Conservation (phyloP, 371 early-diverging fungal genomes). For the Mucor circinelloides region DNA sequence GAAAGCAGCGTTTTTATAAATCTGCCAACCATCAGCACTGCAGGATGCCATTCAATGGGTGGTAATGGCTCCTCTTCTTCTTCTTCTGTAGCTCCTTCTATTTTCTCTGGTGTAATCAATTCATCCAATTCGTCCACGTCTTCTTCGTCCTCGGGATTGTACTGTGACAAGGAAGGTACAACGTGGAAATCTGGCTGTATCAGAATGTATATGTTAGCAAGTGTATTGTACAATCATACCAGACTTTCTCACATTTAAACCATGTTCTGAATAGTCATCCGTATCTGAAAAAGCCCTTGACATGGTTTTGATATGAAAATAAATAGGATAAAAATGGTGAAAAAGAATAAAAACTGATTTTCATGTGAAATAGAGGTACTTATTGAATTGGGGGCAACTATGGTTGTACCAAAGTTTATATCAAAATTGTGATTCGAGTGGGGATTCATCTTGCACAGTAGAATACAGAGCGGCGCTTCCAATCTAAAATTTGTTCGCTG, state of each 20-base stretch:
- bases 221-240: not conserved
- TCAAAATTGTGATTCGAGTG: not conserved
- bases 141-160: conserved; percentile 13
- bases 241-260: conserved; percentile 2
- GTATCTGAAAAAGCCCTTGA: conserved; percentile 18
- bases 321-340: not conserved
- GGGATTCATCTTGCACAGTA: not conserved
- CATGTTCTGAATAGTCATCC: conserved; percentile 25
- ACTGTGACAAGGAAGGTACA: conserved; percentile 17
- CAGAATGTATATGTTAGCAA: not conserved
- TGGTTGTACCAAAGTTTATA: not conserved
- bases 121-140: not conserved
- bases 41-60: conserved; percentile 27
- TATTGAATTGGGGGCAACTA: not conserved
- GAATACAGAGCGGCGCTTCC: not conserved
- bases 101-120: not conserved
- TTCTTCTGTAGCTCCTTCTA: not conserved
- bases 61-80: conserved; percentile 2
- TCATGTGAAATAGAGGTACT: not conserved
- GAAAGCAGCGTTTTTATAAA: conserved; percentile 8
- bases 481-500: not conserved
- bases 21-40: conserved; percentile 7
- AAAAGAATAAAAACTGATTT: not conserved
- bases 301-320: conserved; percentile 1
- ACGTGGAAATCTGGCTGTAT: conserved; percentile 19